Evolutionary conservation across 106 monocot genomes (phyloP), one percentile per base, ranked within the genome.

Genomic region (Dactylorhiza incarnata): DNA sequence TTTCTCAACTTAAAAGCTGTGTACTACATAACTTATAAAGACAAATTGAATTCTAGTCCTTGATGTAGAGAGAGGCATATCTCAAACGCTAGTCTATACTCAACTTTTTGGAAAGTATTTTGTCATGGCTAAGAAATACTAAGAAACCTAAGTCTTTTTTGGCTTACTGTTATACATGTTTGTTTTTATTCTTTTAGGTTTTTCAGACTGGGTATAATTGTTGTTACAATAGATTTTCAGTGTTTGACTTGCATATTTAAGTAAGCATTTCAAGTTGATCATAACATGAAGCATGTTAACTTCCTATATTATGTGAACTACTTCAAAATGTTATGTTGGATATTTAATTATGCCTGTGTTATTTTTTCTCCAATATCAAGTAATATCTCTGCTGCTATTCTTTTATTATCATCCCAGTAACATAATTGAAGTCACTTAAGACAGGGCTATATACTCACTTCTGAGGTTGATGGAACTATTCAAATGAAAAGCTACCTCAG

Each of bases 401-500:
- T 72, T 48, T 48, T 19, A 11, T 48, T 72, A 49, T 49, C 45
- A 72, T 49, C 1, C 23, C 45, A 17, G 4, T 23, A 8, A 23
- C 49, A 49, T 72, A 49, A 44, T 46, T 45, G n/a, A 72, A 72
- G 0, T 49, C 49, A 23, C 72, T 23, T 23, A 15, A 51, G 50
- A 62, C 87, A 97, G 97, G 97, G 97, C 4, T 94, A 97, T 73
- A 91, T 97, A 81, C 89, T 97, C 46, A 97, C 97, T 19, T 93
- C 97, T 75, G 97, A 97, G 86, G 91, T 97, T 81, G 97, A 97
- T 88, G 97, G 97, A 44, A 97, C 97, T 45, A 97, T 97, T 79
- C 97, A 97, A 88, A 97, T 97, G 94, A 97, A 97, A 86, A 97
- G 97, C 77, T 97, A 97, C 80, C 86, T 97, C 44, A 89, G 83